These are phyloP conservation scores for Mycena citricolor DNA, from an alignment of 1,284 basidiomycete species.

Conservation along the genomic window DNA sequence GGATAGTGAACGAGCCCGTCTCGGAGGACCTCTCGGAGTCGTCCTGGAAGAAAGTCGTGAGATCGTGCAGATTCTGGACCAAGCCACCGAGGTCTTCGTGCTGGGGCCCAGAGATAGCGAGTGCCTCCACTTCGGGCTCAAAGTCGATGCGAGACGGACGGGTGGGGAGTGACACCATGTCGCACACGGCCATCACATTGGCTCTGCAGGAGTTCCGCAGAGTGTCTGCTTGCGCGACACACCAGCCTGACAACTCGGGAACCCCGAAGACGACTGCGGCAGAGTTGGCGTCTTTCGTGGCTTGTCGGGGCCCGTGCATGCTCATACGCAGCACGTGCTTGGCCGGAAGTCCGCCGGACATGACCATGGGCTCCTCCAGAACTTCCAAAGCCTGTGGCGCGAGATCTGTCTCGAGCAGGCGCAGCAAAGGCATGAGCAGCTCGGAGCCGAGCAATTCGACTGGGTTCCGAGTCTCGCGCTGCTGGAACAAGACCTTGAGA, in stretches of 20 bases:
- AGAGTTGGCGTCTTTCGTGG: slow-evolving; percentile 46
- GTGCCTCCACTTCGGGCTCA: slow-evolving; percentile 53
- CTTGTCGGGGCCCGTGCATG: slow-evolving; percentile 55
- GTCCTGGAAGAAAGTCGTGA: slow-evolving; percentile 85
- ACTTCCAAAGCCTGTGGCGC: slow-evolving; percentile 87
- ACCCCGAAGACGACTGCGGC: slow-evolving; percentile 77
- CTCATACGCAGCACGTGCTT: slow-evolving; percentile 88
- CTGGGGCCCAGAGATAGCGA: slow-evolving; percentile 41
- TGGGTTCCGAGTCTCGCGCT: slow-evolving; percentile 75
- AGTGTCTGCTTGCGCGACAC: slow-evolving; percentile 65
- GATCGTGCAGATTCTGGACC: slow-evolving; percentile 83
- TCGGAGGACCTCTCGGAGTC: slow-evolving; percentile 24
- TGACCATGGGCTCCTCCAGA: slow-evolving; percentile 83
- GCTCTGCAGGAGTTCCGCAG: slow-evolving; percentile 65
- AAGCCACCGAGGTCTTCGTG: slow-evolving; percentile 80
- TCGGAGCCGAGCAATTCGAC: slow-evolving; percentile 80
- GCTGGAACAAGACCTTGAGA: slow-evolving; percentile 86
- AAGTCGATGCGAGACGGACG: slow-evolving; percentile 73
- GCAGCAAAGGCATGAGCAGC: slow-evolving; percentile 86
- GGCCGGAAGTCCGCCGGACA: slow-evolving; percentile 70
- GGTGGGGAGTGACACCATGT: slow-evolving; percentile 75
- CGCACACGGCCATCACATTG: slow-evolving; percentile 83
- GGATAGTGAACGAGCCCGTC: slow-evolving; percentile 31
- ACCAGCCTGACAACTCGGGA: slow-evolving; percentile 84
- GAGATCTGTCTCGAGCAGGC: slow-evolving; percentile 83